Evolutionary conservation across 345 rosid genomes (phyloP).

Genomic region (Pugionium dolabratum): DNA sequence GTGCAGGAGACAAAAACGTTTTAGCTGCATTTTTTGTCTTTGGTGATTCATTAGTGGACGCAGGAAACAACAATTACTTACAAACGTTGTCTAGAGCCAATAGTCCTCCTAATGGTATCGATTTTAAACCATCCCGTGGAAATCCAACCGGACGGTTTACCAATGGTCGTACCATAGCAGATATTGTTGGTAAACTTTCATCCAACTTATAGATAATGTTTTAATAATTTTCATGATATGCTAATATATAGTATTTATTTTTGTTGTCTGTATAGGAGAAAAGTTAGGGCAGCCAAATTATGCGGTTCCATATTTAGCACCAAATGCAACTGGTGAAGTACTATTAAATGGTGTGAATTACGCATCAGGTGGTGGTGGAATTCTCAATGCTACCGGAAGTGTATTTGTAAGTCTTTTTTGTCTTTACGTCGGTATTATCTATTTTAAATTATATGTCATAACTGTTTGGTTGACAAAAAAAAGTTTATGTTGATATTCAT

Average conservation of each 20-base stretch:
- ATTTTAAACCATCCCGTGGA: constrained; percentile 71
- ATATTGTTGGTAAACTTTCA: constrained; percentile 57
- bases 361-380: constrained; percentile 95
- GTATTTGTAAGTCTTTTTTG: constrained; percentile 55
- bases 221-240: background rate
- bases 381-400: constrained; percentile 91
- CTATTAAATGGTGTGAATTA: constrained; percentile 74
- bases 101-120: constrained; percentile 82
- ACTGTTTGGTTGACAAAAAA: constrained; percentile 17
- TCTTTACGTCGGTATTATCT: background rate
- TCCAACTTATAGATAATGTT: background rate
- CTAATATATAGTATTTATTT: background rate
- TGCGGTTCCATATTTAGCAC: constrained; percentile 72
- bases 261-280: constrained; percentile 54
- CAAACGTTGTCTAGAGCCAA: constrained; percentile 81
- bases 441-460: background rate
- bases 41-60: constrained; percentile 89
- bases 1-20: constrained; percentile 31
- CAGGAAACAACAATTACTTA: constrained; percentile 82
- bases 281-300: constrained; percentile 66
- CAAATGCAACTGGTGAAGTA: constrained; percentile 75
- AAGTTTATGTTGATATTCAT: constrained; percentile 9
- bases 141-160: constrained; percentile 88
- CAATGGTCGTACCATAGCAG: constrained; percentile 90
- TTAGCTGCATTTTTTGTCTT: constrained; percentile 72